phyloP scores from a whole-genome alignment of 1,284 basidiomycete genomes.

The Ceratobasidium sp. region DNA sequence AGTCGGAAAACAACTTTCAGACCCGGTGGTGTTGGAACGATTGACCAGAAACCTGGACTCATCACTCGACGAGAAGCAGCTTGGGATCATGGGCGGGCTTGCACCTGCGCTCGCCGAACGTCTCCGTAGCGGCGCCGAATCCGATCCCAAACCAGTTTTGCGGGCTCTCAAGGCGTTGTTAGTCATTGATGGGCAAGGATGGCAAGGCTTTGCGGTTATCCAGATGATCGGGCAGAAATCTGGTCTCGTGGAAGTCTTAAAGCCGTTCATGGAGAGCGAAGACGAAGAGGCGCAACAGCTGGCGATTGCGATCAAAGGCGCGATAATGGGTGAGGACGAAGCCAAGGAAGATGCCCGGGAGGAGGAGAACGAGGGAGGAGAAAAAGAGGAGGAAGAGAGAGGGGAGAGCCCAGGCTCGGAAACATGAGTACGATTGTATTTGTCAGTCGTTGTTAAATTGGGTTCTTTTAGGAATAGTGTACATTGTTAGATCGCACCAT shows the following conservation, averaged over 20 bases:
- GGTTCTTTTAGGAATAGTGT: neutral
- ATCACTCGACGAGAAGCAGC: conserved; percentile 24
- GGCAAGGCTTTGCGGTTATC: neutral
- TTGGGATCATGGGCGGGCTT: conserved; percentile 7
- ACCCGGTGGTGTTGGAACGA: conserved; percentile 3
- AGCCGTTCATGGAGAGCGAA: conserved; percentile 8
- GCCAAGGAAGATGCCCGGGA: neutral
- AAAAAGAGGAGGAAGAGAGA: conserved; percentile 3
- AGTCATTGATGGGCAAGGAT: conserved; percentile 10
- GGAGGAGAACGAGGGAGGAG: neutral
- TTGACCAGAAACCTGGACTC: conserved; percentile 16
- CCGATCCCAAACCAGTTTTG: conserved; percentile 3
- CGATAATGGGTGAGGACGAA: neutral
- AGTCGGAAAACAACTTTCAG: conserved; percentile 18
- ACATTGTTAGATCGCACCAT: neutral
- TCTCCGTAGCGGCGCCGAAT: neutral
- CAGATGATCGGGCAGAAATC: neutral
- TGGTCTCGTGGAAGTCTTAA: conserved; percentile 10
- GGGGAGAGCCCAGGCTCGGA: neutral
- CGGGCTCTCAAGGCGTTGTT: conserved; percentile 14
- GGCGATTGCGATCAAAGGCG: neutral
- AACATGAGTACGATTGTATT: neutral
- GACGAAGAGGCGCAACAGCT: neutral
- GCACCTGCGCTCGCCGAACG: conserved; percentile 1
- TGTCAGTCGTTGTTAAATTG: neutral